phyloP scores from a whole-genome alignment of 805 yeast species.

The Wickerhamiella sergipiensis region DNA sequence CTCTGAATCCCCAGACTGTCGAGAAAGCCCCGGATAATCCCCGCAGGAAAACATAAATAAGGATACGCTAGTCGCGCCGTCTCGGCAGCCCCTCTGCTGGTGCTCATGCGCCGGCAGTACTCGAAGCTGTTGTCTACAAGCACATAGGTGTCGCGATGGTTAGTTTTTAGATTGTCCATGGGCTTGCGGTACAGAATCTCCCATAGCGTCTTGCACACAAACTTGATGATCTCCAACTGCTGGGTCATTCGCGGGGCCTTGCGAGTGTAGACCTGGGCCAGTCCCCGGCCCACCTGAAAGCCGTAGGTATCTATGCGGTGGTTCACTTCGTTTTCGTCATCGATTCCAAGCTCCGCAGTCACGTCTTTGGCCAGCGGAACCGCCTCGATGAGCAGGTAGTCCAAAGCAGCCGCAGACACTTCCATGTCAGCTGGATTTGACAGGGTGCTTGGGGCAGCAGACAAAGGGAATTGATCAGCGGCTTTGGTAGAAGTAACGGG shows the following conservation, averaged over 20 bases:
- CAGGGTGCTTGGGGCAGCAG: too few relatives aligned
- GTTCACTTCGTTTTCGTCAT: slow-evolving; percentile 34
- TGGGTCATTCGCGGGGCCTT: slow-evolving; percentile 39
- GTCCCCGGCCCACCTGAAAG: slow-evolving; percentile 47
- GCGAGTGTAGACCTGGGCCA: slow-evolving; percentile 35
- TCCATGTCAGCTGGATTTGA: slow-evolving; percentile 9
- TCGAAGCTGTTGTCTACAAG: slow-evolving; percentile 55
- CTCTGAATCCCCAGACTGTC: slow-evolving; percentile 57
- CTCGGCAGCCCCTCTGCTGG: slow-evolving; percentile 21
- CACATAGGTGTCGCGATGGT: slow-evolving; percentile 76
- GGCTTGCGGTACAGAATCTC: slow-evolving; percentile 64
- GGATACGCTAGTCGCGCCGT: slow-evolving; percentile 26
- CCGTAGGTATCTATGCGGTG: slow-evolving; percentile 60
- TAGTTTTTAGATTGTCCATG: slow-evolving; percentile 83
- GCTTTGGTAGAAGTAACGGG: too few relatives aligned
- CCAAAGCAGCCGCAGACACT: slow-evolving; percentile 29
- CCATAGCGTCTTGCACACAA: slow-evolving; percentile 90
- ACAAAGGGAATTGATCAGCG: too few relatives aligned
- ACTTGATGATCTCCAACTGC: slow-evolving; percentile 74
- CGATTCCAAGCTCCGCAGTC: slow-evolving; percentile 31
- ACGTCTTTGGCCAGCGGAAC: slow-evolving; percentile 61
- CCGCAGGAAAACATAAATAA: slow-evolving; percentile 61
- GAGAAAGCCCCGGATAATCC: slow-evolving; percentile 59
- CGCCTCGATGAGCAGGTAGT: slow-evolving; percentile 58
- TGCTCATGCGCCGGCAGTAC: slow-evolving; percentile 37